Evolutionary conservation across 768 basidiomycete species (phyloP).

Genomic region (Tulasnella sp.): DNA sequence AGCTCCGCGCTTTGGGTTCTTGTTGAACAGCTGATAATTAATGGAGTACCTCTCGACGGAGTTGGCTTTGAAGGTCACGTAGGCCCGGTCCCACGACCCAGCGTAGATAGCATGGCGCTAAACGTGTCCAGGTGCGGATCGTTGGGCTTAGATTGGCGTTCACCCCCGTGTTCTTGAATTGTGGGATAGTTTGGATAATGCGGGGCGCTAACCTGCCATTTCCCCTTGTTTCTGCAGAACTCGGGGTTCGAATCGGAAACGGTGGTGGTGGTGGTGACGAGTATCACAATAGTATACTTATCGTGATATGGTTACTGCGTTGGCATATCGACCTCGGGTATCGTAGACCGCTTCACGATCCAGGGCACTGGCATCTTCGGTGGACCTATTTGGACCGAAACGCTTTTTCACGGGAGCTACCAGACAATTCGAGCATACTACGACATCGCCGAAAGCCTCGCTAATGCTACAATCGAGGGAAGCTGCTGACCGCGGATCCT

Average conservation of each 20-base stretch:
- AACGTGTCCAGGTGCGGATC: constrained; percentile 53
- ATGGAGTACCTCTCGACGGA: constrained; percentile 56
- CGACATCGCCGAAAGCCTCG: background rate
- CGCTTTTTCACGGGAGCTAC: constrained; percentile 20
- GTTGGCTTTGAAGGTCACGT: constrained; percentile 42
- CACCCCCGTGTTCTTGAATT: constrained; percentile 38
- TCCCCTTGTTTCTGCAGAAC: constrained; percentile 40
- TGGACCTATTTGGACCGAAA: constrained; percentile 34
- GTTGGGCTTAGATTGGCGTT: constrained; percentile 65
- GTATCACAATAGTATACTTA: constrained; percentile 58
- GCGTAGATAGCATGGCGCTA: constrained; percentile 39
- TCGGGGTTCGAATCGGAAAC: constrained; percentile 54
- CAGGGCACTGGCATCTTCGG: constrained; percentile 36
- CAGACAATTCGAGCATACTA: constrained; percentile 13
- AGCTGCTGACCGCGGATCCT: background rate
- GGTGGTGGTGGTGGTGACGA: constrained; percentile 35
- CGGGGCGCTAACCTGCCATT: too few relatives aligned
- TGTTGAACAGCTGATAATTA: constrained; percentile 50
- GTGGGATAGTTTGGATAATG: too few relatives aligned
- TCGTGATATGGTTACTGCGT: constrained; percentile 45
- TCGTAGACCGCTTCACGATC: constrained; percentile 41
- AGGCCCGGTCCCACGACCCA: background rate
- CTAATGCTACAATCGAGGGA: background rate
- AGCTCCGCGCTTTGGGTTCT: constrained; percentile 51
- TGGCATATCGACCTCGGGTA: constrained; percentile 43